phyloP scores from a whole-genome alignment of 805 yeast species.

The Monosporozyma yasuniensis region DNA sequence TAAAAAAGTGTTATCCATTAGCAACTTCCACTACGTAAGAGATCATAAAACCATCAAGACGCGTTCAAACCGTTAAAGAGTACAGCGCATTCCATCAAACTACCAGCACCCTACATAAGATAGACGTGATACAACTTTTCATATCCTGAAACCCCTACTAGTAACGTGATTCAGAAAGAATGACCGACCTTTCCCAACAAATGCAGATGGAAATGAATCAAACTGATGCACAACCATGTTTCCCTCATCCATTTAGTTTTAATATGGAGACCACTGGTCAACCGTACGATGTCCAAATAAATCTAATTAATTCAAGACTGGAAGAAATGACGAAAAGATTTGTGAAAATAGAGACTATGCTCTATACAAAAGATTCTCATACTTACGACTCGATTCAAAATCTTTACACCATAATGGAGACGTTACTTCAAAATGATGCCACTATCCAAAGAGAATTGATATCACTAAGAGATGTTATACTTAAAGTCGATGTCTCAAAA shows the following conservation, averaged over 20 bases:
- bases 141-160: too few species aligned
- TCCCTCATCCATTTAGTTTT: not conserved
- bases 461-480: constrained; percentile 1
- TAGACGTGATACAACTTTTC: too few species aligned
- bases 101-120: too few species aligned
- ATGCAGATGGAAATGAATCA: not conserved
- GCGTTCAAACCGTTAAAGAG: too few species aligned
- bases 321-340: constrained; percentile 1
- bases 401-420: constrained; percentile 19
- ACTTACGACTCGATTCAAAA: constrained; percentile 16
- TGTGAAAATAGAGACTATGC: constrained; percentile 10
- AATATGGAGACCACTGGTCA: too few species aligned
- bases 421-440: constrained; percentile 23
- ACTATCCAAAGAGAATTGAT: constrained; percentile 18
- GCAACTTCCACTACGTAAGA: too few species aligned
- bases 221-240: not conserved
- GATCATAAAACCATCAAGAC: too few species aligned
- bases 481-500: constrained; percentile 5
- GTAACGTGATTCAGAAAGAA: not conserved
- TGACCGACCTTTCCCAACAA: not conserved
- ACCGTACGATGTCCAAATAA: too few species aligned
- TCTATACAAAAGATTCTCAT: constrained; percentile 13
- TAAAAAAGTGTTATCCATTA: too few species aligned
- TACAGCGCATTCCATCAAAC: too few species aligned
- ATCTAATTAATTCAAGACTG: constrained; percentile 1